These are phyloP conservation scores for Leccinum subatratum DNA, from an alignment of 1,284 basidiomycete genomes.

Conservation along the genomic window DNA sequence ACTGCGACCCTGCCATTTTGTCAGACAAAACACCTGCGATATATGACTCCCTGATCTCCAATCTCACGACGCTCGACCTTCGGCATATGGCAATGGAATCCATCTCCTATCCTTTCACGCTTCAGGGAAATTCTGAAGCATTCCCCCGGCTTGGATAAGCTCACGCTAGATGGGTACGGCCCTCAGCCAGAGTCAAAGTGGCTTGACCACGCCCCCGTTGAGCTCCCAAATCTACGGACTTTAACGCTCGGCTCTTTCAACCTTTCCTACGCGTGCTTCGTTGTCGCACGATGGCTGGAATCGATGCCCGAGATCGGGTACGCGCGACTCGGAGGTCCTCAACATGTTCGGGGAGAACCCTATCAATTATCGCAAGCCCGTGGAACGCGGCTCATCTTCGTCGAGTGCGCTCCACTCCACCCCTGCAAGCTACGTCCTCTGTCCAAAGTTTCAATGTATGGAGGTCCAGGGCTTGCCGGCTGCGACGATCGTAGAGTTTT, in stretches of 20 bases:
- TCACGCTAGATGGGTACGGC: slow-evolving; percentile 57
- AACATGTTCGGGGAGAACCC: slow-evolving; percentile 42
- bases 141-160: slow-evolving; percentile 47
- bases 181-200: slow-evolving; percentile 36
- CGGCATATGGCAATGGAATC: slow-evolving; percentile 49
- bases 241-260: slow-evolving; percentile 52
- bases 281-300: slow-evolving; percentile 45
- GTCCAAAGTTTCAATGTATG: slow-evolving; percentile 40
- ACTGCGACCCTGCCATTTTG: slow-evolving; percentile 38
- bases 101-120: slow-evolving; percentile 42
- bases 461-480: slow-evolving; percentile 37
- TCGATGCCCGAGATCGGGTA: slow-evolving; percentile 51
- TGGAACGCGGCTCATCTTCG: slow-evolving; percentile 8
- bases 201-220: slow-evolving; percentile 35
- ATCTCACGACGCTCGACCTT: slow-evolving; percentile 57
- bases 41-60: slow-evolving; percentile 39
- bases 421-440: slow-evolving; percentile 28
- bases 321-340: slow-evolving; percentile 45
- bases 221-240: slow-evolving; percentile 44
- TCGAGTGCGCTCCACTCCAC: not conserved
- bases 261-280: slow-evolving; percentile 40
- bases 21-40: slow-evolving; percentile 32
- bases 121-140: slow-evolving; percentile 49
- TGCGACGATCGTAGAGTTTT: slow-evolving; percentile 26
- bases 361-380: slow-evolving; percentile 19